A percentile compares a stretch with the other conserved stretches of the same genome.
Evolutionary conservation across 805 yeast genomes (phyloP).

Genomic region (Candida piceae): DNA sequence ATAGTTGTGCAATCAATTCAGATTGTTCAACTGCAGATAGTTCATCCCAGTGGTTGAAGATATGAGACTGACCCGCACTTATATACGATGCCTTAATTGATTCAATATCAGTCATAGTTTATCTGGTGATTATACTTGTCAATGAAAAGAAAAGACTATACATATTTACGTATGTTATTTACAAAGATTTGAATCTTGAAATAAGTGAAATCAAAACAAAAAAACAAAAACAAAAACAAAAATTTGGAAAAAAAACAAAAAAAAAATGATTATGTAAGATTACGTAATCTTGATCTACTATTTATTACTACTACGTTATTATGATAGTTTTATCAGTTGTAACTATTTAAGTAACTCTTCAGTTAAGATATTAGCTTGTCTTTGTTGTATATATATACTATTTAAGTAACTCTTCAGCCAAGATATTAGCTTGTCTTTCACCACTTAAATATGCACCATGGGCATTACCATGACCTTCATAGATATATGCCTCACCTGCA

Average conservation of each 20-base stretch:
- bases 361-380: neutral
- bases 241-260: too few species aligned
- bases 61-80: constrained; percentile 48
- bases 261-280: too few species aligned
- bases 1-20: constrained; percentile 36
- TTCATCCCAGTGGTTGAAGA: constrained; percentile 43
- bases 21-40: constrained; percentile 33
- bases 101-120: neutral
- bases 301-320: too few species aligned
- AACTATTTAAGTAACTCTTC: too few species aligned
- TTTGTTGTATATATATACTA: neutral
- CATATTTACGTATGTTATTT: too few species aligned
- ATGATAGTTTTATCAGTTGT: too few species aligned
- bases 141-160: too few species aligned
- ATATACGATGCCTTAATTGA: constrained; percentile 25
- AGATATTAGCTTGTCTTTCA: constrained; percentile 35
- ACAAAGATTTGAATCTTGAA: too few species aligned
- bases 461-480: constrained; percentile 49
- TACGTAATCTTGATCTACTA: too few species aligned
- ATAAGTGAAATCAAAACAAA: too few species aligned
- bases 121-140: too few species aligned
- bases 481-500: constrained; percentile 51
- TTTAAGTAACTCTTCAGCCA: constrained; percentile 1
- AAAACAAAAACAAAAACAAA: too few species aligned
- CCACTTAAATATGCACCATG: constrained; percentile 55